Evolutionary conservation across 2,329 filamentous ascomycete species (phyloP), one percentile per base, ranked within the genome.

Genomic region (Myriosclerotinia curreyana): DNA sequence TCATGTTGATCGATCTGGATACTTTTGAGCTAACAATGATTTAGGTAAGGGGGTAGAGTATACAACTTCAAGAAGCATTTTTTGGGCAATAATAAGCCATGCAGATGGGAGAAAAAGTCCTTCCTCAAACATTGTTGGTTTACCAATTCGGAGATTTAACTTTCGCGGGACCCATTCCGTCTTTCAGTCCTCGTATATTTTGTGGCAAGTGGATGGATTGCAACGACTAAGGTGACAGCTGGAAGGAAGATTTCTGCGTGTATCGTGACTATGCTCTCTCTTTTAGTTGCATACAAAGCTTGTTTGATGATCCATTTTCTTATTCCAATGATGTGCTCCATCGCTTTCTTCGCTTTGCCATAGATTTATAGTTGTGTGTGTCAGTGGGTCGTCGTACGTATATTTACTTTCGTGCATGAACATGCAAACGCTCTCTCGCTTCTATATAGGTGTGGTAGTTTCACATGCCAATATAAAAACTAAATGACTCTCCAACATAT

Each of bases 341-440:
- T 59, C 20, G 55, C n/a, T 36, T 22, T 42, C 22, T 25, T 48
- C 9, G 42, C 28, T 25, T 58, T 36, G 9, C 20, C 14, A 48
- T 55, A 22, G 36, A 40, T 17, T 17, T 42, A 55, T 48, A 28
- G 31, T 40, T 25, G 36, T 48, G 2, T 28, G 14, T 28, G 34
- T 48, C 14, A 9, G 55, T 42, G 42, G 42, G 31, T 36, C 28
- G 28, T 31, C 28, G 31, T 59, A 59, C 42, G 42, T 59, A 48
- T 58, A 22, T 42, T 48, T 48, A 22, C 55, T 48, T 48, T 48
- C 42, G 42, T 48, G 55, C 55, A 58, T 58, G 42, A 58, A 58
- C 42, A 48, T 58, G 42, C 44, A 48, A 36, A 58, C 55, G 15
- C 31, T 48, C n/a, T 48, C n/a, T 36, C 20, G 31, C 7, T n/a